Conservation (phyloP, 768 basidiomycete species). For the Tylopilus sp. region DNA sequence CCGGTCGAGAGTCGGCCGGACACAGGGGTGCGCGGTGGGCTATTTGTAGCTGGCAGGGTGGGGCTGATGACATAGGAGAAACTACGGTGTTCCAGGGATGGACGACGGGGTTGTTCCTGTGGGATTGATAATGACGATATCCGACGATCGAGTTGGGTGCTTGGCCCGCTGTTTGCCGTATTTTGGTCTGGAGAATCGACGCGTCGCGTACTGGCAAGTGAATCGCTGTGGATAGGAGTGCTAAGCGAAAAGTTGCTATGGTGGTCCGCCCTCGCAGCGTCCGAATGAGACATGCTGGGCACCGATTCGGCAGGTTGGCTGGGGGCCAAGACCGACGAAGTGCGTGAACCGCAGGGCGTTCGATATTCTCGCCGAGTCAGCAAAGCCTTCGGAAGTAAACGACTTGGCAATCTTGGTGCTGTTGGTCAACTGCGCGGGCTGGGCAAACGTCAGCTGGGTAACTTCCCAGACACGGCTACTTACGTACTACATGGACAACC, state of each 20-base stretch:
- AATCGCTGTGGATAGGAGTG: slow-evolving; percentile 39
- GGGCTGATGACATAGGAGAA: slow-evolving; percentile 2
- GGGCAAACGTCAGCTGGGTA: neutral
- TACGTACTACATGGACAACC: slow-evolving; percentile 10
- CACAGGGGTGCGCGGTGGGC: slow-evolving; percentile 11
- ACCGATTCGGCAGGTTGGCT: neutral
- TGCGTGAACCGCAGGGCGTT: neutral
- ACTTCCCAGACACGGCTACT: slow-evolving; percentile 1
- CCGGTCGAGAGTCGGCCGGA: slow-evolving; percentile 5
- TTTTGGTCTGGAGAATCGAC: slow-evolving; percentile 29
- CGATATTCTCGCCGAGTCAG: neutral
- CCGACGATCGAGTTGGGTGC: slow-evolving; percentile 11
- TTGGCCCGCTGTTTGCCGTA: slow-evolving; percentile 9
- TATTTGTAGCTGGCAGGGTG: slow-evolving; percentile 8
- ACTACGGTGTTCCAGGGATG: slow-evolving; percentile 10
- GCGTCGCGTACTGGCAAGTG: slow-evolving; percentile 2
- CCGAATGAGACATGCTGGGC: slow-evolving; percentile 29
- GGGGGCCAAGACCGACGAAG: neutral
- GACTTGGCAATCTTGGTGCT: neutral
- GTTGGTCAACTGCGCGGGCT: neutral
- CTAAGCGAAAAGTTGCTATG: slow-evolving; percentile 88
- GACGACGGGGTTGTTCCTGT: neutral
- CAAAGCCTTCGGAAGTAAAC: neutral
- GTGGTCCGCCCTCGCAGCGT: slow-evolving; percentile 61
- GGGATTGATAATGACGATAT: slow-evolving; percentile 16